A percentile compares a stretch with the other conserved stretches of the same genome.
phyloP scores from a whole-genome alignment of 805 yeast species.

The Dipodascus geniculatus region DNA sequence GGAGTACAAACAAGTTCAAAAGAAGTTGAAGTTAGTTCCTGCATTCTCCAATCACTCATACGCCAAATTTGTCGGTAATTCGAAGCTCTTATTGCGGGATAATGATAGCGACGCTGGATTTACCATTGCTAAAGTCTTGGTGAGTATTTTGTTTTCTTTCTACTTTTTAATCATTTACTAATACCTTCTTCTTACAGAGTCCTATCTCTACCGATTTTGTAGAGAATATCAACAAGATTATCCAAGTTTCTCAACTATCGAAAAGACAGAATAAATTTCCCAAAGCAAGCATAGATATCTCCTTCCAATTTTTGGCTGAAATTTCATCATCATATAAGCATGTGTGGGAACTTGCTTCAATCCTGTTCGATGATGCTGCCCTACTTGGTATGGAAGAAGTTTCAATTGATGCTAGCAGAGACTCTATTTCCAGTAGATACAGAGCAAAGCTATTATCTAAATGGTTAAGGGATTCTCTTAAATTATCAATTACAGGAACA shows the following conservation, averaged over 20 bases:
- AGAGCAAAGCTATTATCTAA: slow-evolving; percentile 37
- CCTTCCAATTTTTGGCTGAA: slow-evolving; percentile 5
- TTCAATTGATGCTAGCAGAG: slow-evolving; percentile 13
- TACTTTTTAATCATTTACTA: background rate
- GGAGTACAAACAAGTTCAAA: slow-evolving; percentile 8
- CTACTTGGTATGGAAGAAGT: slow-evolving; percentile 15
- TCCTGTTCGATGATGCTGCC: slow-evolving; percentile 41
- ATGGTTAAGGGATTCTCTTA: slow-evolving; percentile 45
- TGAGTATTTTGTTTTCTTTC: background rate
- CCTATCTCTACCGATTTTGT: background rate
- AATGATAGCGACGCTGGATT: slow-evolving; percentile 4
- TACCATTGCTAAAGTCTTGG: slow-evolving; percentile 6
- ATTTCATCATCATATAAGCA: background rate
- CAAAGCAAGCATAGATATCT: background rate
- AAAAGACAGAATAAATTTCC: slow-evolving; percentile 5
- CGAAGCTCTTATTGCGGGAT: slow-evolving; percentile 4
- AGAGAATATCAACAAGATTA: background rate
- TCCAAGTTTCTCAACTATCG: background rate
- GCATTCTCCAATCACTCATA: slow-evolving; percentile 6
- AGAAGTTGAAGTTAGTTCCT: slow-evolving; percentile 10
- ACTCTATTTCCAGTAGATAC: slow-evolving; percentile 16
- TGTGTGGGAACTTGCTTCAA: slow-evolving; percentile 47
- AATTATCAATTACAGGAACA: slow-evolving; percentile 9
- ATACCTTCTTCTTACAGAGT: background rate
- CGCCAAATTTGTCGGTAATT: slow-evolving; percentile 10